Conservation (phyloP, 2,329 filamentous ascomycete species). For the Colletotrichum brevisporum region DNA sequence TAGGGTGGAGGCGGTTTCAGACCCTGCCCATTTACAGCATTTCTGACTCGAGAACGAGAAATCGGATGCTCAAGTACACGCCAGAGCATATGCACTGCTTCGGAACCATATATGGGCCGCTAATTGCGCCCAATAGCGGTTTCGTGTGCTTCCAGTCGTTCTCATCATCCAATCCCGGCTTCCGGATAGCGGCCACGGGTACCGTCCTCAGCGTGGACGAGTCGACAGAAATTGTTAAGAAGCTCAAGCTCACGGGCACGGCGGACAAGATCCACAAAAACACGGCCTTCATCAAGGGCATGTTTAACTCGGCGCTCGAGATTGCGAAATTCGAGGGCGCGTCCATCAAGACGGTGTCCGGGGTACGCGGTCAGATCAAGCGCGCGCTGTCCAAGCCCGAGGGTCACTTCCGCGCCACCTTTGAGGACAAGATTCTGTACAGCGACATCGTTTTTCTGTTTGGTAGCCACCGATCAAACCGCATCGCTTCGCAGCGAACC, state of each 20-base stretch:
- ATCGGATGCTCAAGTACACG: conserved; percentile 99
- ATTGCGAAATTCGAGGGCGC: conserved; percentile 99
- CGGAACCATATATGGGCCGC: conserved; percentile 92
- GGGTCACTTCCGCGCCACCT: conserved; percentile 95
- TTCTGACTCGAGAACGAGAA: conserved; percentile 91
- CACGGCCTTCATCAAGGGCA: conserved; percentile 98
- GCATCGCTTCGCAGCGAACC: conserved; percentile 94
- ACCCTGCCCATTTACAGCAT: conserved; percentile 94
- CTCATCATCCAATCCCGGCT: conserved; percentile 86
- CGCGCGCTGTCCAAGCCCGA: conserved; percentile 93
- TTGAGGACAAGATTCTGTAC: conserved; percentile 98
- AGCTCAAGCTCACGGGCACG: conserved; percentile 93
- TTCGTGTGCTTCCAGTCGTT: conserved; percentile 96
- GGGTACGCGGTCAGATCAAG: conserved; percentile 97
- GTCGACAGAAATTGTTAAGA: conserved; percentile 98
- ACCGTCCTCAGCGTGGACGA: conserved; percentile 96
- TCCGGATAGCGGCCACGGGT: conserved; percentile 94
- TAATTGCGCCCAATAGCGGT: conserved; percentile 95
- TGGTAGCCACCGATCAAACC: conserved; percentile 99
- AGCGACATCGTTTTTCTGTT: conserved; percentile 97
- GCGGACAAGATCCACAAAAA: conserved; percentile 99
- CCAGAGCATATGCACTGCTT: conserved; percentile 99
- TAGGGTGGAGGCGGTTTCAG: conserved; percentile 97
- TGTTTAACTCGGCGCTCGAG: conserved; percentile 94
- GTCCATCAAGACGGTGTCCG: conserved; percentile 94